Conservation (phyloP, 768 basidiomycete species). For the Agaricus blazei region DNA sequence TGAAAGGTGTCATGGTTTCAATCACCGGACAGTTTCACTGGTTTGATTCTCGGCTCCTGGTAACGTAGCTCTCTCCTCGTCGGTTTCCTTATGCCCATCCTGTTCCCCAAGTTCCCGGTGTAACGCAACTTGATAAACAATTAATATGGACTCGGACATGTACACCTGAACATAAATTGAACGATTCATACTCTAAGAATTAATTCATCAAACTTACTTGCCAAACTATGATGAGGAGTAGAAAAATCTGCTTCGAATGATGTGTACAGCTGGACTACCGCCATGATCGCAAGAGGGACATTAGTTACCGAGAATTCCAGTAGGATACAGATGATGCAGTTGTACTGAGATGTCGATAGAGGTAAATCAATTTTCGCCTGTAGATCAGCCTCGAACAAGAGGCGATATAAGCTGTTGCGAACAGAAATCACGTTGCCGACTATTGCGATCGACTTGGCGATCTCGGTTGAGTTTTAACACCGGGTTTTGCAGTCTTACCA, state of each 20-base stretch:
- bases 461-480: background rate
- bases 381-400: no score
- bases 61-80: no score
- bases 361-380: background rate
- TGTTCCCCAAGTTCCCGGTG: background rate
- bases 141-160: no score
- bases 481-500: background rate
- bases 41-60: no score
- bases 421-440: background rate
- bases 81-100: no score
- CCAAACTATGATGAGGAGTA: background rate
- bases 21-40: no score
- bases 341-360: background rate
- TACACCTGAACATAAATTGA: no score
- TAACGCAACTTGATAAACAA: background rate
- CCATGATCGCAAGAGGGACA: background rate
- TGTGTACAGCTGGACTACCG: background rate
- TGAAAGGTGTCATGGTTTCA: no score
- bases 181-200: no score
- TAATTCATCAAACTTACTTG: no score
- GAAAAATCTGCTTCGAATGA: no score
- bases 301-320: background rate
- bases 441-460: background rate
- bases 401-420: background rate
- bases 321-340: background rate